Evolutionary conservation across 2,329 filamentous ascomycete species (phyloP).

Genomic region (Scytalidium sp.): DNA sequence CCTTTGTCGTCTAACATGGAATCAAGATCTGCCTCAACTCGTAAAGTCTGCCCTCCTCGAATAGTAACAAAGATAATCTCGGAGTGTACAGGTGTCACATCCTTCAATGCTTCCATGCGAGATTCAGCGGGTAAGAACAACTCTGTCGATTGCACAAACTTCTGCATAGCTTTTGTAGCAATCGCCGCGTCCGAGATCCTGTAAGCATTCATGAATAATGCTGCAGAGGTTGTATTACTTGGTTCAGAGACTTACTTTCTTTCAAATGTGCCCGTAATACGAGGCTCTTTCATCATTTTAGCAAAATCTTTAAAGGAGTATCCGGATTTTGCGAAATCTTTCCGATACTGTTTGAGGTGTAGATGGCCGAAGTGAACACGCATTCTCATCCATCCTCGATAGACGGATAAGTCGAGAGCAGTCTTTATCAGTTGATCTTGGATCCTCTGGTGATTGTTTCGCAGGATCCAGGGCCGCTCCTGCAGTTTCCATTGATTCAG

Average conservation of each 20-base stretch:
- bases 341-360: constrained; percentile 16
- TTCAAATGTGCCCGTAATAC: constrained; percentile 20
- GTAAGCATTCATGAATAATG: neutral
- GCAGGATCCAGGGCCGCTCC: constrained; percentile 5
- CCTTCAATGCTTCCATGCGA: constrained; percentile 1
- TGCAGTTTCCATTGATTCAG: constrained; percentile 13
- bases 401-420: constrained; percentile 15
- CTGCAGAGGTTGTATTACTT: neutral
- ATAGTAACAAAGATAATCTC: constrained; percentile 20
- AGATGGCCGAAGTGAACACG: constrained; percentile 27
- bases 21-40: constrained; percentile 27
- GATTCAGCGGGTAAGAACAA: constrained; percentile 16
- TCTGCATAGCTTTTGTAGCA: constrained; percentile 12
- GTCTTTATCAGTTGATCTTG: constrained; percentile 14
- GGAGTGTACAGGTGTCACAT: constrained; percentile 19
- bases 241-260: constrained; percentile 21
- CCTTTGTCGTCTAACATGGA: constrained; percentile 6
- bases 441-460: constrained; percentile 13
- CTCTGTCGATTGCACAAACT: constrained; percentile 9
- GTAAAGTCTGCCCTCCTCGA: constrained; percentile 10
- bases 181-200: constrained; percentile 5
- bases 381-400: constrained; percentile 27
- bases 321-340: constrained; percentile 11
- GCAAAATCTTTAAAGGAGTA: constrained; percentile 18
- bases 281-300: constrained; percentile 21